Evolutionary conservation across 257 asterid genomes (phyloP).

Genomic region (Przewalskia tangutica): DNA sequence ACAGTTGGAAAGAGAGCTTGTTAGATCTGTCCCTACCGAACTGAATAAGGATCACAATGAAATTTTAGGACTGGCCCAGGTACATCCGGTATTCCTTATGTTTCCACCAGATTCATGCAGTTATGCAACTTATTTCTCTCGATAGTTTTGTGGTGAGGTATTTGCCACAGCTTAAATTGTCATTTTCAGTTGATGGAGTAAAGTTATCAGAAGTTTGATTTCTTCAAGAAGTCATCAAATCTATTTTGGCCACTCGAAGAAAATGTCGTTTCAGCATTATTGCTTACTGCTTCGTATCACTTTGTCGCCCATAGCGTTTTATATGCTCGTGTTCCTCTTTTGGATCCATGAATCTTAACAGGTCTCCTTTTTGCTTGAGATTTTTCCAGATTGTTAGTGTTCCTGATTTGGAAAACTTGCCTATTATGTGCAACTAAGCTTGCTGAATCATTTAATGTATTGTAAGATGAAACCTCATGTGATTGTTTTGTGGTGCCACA

Average conservation of each 20-base stretch:
- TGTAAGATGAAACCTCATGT: background rate
- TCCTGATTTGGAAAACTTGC: background rate
- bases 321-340: too few relatives aligned
- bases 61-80: conserved; percentile 96
- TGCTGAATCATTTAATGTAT: background rate
- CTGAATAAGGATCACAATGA: conserved; percentile 94
- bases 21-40: conserved; percentile 97
- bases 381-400: background rate
- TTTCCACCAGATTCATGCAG: background rate
- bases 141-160: background rate
- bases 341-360: too few relatives aligned
- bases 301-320: too few relatives aligned
- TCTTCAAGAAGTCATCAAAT: background rate
- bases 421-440: background rate
- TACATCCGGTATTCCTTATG: conserved; percentile 14
- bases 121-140: background rate
- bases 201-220: background rate
- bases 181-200: background rate
- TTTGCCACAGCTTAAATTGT: background rate
- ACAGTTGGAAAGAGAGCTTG: conserved; percentile 79
- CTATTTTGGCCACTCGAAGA: background rate
- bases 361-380: background rate
- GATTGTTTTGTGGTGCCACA: conserved; percentile 12
- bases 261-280: background rate
- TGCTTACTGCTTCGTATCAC: too few relatives aligned